These are phyloP conservation scores for Plantago major DNA, from an alignment of 257 asterid genomes.

Conservation along the genomic window DNA sequence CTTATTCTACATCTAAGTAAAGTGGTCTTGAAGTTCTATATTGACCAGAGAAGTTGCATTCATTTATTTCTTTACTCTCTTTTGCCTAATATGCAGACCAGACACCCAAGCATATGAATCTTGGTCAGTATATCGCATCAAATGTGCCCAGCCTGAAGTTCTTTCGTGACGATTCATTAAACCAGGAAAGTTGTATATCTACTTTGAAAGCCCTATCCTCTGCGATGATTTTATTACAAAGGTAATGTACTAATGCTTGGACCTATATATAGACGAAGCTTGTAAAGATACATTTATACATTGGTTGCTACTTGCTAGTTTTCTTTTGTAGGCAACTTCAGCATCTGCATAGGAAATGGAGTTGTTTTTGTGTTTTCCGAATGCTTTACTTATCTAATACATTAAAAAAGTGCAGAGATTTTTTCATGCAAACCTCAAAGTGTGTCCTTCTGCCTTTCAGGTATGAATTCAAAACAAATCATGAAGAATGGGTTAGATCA, in stretches of 20 bases:
- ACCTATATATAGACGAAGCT: neutral
- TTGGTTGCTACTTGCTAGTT: no score
- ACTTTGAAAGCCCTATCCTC: constrained; percentile 64
- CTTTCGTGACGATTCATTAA: constrained; percentile 45
- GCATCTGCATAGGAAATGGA: no score
- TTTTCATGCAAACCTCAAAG: constrained; percentile 6
- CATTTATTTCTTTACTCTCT: constrained; percentile 7
- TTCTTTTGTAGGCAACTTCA: no score
- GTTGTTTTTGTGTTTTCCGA: no score
- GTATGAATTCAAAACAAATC: constrained; percentile 77
- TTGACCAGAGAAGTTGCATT: neutral
- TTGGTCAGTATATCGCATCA: constrained; percentile 69
- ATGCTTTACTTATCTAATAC: no score
- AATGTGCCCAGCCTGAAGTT: constrained; percentile 68
- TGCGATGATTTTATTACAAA: constrained; percentile 68
- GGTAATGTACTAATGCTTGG: constrained; percentile 38
- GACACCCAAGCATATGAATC: constrained; percentile 47
- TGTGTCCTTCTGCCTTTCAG: constrained; percentile 38
- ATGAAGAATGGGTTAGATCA: constrained; percentile 79
- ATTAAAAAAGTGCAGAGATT: neutral
- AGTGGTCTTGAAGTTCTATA: constrained; percentile 13
- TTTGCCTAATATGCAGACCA: constrained; percentile 50
- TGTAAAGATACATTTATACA: no score
- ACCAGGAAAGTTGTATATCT: constrained; percentile 54
- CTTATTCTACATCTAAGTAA: constrained; percentile 3